Percentiles rank a stretch among this genome's conserved stretches.
Evolutionary conservation across 495 filamentous ascomycete species (phyloP).

Genomic region (Friedmanniomyces endolithicus): DNA sequence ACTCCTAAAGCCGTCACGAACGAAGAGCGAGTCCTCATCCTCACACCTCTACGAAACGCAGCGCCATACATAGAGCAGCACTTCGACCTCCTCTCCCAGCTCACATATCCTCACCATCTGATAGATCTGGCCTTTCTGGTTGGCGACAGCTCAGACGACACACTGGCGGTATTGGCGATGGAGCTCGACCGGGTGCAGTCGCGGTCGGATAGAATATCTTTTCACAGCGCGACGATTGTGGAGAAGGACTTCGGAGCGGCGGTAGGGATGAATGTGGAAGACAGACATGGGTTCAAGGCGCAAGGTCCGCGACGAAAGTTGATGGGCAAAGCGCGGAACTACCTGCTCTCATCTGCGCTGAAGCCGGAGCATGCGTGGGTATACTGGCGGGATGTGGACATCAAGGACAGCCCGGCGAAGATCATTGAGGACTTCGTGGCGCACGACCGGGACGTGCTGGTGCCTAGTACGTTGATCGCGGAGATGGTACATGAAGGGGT

Average conservation of each 20-base stretch:
- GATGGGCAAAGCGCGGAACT: constrained; percentile 84
- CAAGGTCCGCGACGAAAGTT: constrained; percentile 84
- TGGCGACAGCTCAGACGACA: constrained; percentile 81
- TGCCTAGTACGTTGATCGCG: constrained; percentile 64
- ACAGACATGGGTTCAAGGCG: constrained; percentile 73
- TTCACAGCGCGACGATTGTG: constrained; percentile 70
- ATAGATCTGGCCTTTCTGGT: constrained; percentile 95
- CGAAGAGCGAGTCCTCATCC: constrained; percentile 81
- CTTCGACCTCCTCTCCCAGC: constrained; percentile 80
- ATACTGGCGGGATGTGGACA: constrained; percentile 97
- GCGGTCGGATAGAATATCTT: constrained; percentile 61
- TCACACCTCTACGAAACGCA: constrained; percentile 90
- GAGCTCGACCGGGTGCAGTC: constrained; percentile 86
- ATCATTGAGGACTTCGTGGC: constrained; percentile 93
- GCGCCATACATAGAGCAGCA: constrained; percentile 67
- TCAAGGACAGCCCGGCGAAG: constrained; percentile 71
- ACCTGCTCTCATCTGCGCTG: constrained; percentile 70
- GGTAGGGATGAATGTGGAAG: constrained; percentile 60
- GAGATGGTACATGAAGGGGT: background rate
- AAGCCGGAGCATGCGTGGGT: constrained; percentile 96
- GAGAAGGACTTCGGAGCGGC: constrained; percentile 76
- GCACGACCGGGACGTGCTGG: constrained; percentile 83
- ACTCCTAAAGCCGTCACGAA: constrained; percentile 64
- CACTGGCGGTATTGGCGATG: constrained; percentile 59
- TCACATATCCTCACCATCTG: constrained; percentile 88